These are phyloP conservation scores for Trametes hirsuta DNA, from an alignment of 1,284 basidiomycete genomes.

Conservation along the genomic window DNA sequence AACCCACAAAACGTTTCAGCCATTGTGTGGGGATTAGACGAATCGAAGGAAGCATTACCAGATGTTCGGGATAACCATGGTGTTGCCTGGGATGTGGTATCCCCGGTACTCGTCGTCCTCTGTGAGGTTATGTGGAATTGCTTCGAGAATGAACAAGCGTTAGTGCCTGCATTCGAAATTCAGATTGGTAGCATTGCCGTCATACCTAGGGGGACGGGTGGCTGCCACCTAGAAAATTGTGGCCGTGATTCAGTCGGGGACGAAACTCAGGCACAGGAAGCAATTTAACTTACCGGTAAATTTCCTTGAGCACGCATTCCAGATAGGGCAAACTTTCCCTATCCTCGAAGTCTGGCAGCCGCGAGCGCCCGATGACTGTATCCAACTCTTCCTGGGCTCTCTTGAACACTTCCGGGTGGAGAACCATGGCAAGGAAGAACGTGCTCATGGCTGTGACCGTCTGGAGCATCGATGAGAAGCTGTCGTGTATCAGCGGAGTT, in stretches of 20 bases:
- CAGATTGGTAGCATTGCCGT: background rate
- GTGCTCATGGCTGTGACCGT: slow-evolving; percentile 47
- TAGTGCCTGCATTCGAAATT: background rate
- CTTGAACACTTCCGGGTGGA: slow-evolving; percentile 50
- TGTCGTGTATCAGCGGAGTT: background rate
- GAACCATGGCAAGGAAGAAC: slow-evolving; percentile 54
- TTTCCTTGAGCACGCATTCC: slow-evolving; percentile 52
- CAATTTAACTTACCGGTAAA: slow-evolving; percentile 42
- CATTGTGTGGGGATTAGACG: too few species aligned
- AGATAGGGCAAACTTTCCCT: slow-evolving; percentile 56
- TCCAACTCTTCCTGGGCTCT: slow-evolving; percentile 61
- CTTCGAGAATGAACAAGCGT: slow-evolving; percentile 22
- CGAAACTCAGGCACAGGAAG: background rate
- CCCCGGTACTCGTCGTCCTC: slow-evolving; percentile 53
- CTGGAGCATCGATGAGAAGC: slow-evolving; percentile 32
- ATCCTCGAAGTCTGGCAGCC: slow-evolving; percentile 52
- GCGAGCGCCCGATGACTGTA: slow-evolving; percentile 45
- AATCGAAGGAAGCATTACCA: slow-evolving; percentile 36
- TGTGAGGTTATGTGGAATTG: slow-evolving; percentile 52
- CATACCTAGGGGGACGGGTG: slow-evolving; percentile 31
- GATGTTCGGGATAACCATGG: slow-evolving; percentile 52
- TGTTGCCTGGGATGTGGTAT: slow-evolving; percentile 49
- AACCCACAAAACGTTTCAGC: background rate
- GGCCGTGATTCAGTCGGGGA: background rate
- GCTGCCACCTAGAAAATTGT: slow-evolving; percentile 26